Base-by-base conservation (phyloP, 2,329 filamentous ascomycete genomes). In the Curvularia lunata region DNA sequence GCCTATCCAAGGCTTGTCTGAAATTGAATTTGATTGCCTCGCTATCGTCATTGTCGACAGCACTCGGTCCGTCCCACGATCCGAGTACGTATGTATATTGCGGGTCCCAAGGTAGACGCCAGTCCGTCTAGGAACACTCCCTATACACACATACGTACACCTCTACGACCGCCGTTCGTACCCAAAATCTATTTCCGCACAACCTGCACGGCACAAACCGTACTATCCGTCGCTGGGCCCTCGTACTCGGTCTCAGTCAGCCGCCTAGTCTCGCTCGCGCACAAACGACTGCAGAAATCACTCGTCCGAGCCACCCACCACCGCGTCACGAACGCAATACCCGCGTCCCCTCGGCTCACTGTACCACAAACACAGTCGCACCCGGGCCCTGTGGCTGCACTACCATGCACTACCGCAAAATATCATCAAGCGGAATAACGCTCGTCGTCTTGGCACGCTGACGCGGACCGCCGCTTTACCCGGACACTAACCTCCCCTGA, bases 391-490 rank as follows among this genome's bases (percentile, higher is more conserved):
- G 32, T 37, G 32, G 42, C 51, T 37, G 37, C 38, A 21, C 48
- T 49, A 58, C 50, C 42, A 6, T 38, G 34, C 54, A 47, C 58
- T 23, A 51, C 19, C 27, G 28, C n/a, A 54, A 54, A 59, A 59
- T 42, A 21, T 13, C 8, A 18, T 7, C 56, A 52, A 50, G 53
- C 59, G 52, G 59, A 51, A 54, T 50, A 52, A 48, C 57, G 42
- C 40, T 50, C 37, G 37, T 28, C 16, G 47, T 48, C 59, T 64
- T 59, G 62, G 62, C 59, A 45, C 7, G 56, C 61, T 61, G 49
- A 63, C 54, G 59, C 52, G 56, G 52, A 56, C 48, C 41, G 45
- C 56, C 56, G 59, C 49, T 62, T 25, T 59, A 62, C 40, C 56
- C 56, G 56, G 8, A 42, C 28, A 45, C 48, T 25, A 25, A 21